Base-by-base conservation (phyloP, 1,284 basidiomycete genomes). In the Leucoagaricus sp. region DNA sequence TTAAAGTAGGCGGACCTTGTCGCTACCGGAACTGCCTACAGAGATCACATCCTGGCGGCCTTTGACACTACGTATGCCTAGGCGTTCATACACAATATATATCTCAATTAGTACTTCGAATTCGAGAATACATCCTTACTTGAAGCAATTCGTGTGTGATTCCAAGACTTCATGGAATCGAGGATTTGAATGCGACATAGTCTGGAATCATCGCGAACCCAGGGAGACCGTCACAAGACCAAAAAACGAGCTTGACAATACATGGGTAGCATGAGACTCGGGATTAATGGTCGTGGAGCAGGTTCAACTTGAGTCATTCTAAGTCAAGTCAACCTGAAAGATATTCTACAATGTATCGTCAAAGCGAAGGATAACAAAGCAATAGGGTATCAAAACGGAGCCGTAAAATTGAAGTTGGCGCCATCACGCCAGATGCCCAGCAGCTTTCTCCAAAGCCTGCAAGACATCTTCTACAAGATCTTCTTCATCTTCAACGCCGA, bases 401-500 rank as follows among this genome's bases (percentile, higher is more conserved):
- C 21, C 5, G 13, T n/a, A 29, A 21, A 3, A 42, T 33, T 13
- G 19, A 50, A 19, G 17, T 19, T 23, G 4, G 15, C 5, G 26
- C 15, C 15, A 45, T 44, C 23, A 55, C n/a, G 29, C 53, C 13
- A 49, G 33, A 29, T 55, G 47, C 2, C 53, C 38, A 23, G 40
- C 53, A 1, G 84, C 85, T 21, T 67, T 70, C 61, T 80, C 75
- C 50, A 95, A 74, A 6, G 91, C 93, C 63, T 83, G 80, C 64
- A 86, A 77, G 17, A 98, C 75, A 72, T 94, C 92, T 49, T 67
- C 67, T 17, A 94, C 75, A 47, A 98, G 70, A 73, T 98, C 95
- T 44, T 91, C 87, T 4, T 72, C 80, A 62, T 98, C 95, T 75
- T 98, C 95, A 19, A 96, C 82, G 9, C 96, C 96, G 3, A 96